Percentiles rank a stretch among this genome's conserved stretches.
Conservation (phyloP, 768 basidiomycete genomes). For the Mycena sanguinolenta region DNA sequence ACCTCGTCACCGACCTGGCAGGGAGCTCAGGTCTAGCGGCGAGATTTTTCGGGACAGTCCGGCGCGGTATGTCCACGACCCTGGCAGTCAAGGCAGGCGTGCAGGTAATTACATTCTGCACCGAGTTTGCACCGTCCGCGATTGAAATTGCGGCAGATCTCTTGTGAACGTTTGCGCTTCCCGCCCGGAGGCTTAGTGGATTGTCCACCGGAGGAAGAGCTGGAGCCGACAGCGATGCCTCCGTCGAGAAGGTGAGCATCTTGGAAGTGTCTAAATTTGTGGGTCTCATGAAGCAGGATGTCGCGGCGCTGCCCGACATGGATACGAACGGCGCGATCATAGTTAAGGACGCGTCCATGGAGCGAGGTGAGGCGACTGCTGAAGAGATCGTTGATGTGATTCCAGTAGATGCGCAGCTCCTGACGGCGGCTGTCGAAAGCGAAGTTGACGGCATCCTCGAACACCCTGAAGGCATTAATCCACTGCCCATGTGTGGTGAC, state of each 20-base stretch:
- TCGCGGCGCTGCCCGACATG: neutral
- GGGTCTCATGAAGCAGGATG: neutral
- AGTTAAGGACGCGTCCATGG: slow-evolving; percentile 8
- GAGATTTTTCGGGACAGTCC: too few relatives aligned
- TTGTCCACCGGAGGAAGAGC: neutral
- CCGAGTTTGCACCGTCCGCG: too few relatives aligned
- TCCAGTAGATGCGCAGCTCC: slow-evolving; percentile 1
- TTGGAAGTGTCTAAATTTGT: neutral
- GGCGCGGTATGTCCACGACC: too few relatives aligned
- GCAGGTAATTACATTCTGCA: too few relatives aligned
- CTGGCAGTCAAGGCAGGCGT: neutral
- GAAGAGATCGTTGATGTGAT: slow-evolving; percentile 19
- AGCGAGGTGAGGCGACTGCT: neutral
- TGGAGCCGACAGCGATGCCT: too few relatives aligned
- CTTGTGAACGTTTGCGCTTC: too few relatives aligned
- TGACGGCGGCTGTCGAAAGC: neutral
- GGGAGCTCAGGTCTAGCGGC: too few relatives aligned
- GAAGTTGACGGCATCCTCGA: neutral
- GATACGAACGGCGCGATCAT: neutral
- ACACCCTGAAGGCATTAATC: slow-evolving; percentile 15
- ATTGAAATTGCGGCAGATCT: too few relatives aligned
- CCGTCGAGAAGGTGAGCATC: neutral
- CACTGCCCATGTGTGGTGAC: slow-evolving; percentile 17
- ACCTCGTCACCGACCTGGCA: slow-evolving; percentile 4
- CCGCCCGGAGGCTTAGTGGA: too few relatives aligned